phyloP scores from a whole-genome alignment of 176 grass and related monocot genomes.

The Oryza officinalis region DNA sequence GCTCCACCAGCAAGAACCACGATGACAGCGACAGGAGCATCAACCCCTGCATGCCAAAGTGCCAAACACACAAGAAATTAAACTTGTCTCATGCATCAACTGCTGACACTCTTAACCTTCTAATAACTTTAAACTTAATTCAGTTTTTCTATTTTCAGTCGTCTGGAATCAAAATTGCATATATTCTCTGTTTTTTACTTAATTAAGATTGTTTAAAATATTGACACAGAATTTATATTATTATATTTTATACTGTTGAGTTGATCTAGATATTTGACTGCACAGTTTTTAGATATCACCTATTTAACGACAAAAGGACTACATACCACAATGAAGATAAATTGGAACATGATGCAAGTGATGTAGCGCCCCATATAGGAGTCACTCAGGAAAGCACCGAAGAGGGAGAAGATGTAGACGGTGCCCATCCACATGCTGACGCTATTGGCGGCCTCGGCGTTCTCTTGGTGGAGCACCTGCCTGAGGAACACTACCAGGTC shows the following conservation, averaged over 20 bases:
- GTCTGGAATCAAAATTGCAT: too few species aligned
- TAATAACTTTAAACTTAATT: too few species aligned
- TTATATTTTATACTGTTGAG: too few species aligned
- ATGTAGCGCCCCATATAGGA: constrained; percentile 58
- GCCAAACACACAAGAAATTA: neutral
- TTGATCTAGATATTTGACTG: too few species aligned
- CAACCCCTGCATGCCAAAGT: neutral
- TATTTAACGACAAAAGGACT: too few species aligned
- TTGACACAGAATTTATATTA: too few species aligned
- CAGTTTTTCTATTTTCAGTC: too few species aligned
- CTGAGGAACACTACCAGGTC: constrained; percentile 56
- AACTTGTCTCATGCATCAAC: too few species aligned
- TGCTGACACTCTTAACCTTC: too few species aligned
- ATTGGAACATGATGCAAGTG: constrained; percentile 56
- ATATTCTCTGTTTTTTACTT: too few species aligned
- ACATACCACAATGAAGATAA: constrained; percentile 56
- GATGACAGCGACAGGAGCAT: constrained; percentile 40
- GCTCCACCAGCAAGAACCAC: constrained; percentile 46
- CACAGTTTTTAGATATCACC: too few species aligned
- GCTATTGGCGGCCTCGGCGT: constrained; percentile 42
- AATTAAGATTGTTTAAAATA: too few species aligned
- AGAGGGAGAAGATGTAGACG: constrained; percentile 62
- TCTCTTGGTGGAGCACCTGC: constrained; percentile 49
- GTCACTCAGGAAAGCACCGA: constrained; percentile 64
- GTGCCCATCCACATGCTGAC: constrained; percentile 66